These are phyloP conservation scores for Eucalyptus tenuipes DNA, from an alignment of 345 rosid species.

Conservation along the genomic window DNA sequence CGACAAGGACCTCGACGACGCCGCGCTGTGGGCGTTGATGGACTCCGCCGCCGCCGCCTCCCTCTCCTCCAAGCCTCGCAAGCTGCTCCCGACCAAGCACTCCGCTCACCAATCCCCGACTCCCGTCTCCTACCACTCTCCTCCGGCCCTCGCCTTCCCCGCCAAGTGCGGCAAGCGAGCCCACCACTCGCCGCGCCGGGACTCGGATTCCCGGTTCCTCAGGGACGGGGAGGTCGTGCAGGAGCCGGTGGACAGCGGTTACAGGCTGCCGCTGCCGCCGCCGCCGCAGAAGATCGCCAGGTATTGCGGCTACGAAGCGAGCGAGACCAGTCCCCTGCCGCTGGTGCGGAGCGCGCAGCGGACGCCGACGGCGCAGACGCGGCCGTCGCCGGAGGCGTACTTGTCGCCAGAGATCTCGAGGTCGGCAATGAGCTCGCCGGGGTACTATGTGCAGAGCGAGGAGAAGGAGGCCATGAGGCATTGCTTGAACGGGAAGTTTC, in stretches of 20 bases:
- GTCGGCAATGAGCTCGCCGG: slow-evolving; percentile 24
- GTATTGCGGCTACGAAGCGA: slow-evolving; percentile 28
- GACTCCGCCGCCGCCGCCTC: slow-evolving; percentile 89
- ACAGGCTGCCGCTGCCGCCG: background rate
- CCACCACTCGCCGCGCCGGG: slow-evolving; percentile 10
- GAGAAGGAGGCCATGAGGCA: slow-evolving; percentile 41
- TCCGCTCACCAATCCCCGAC: slow-evolving; percentile 39
- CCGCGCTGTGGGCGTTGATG: slow-evolving; percentile 85
- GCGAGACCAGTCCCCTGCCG: slow-evolving; percentile 43
- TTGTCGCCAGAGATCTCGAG: slow-evolving; percentile 59
- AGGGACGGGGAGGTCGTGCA: slow-evolving; percentile 7
- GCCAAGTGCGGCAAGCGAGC: slow-evolving; percentile 11
- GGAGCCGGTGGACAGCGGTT: slow-evolving; percentile 3
- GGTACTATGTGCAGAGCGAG: slow-evolving; percentile 20
- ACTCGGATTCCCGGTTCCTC: background rate
- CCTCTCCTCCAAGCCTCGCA: slow-evolving; percentile 43
- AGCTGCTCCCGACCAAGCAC: slow-evolving; percentile 43
- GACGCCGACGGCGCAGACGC: slow-evolving; percentile 6
- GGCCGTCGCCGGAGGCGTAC: slow-evolving; percentile 51
- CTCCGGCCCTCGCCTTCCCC: slow-evolving; percentile 11
- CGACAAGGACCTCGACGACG: slow-evolving; percentile 92
- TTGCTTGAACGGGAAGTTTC: slow-evolving; percentile 70
- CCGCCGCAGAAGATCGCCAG: slow-evolving; percentile 43
- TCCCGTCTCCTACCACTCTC: slow-evolving; percentile 35
- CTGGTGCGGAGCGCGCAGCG: slow-evolving; percentile 27